Percentiles rank a stretch among this genome's conserved stretches.
Conservation (phyloP, 2,329 filamentous ascomycete species). For the Xylaria sp. region DNA sequence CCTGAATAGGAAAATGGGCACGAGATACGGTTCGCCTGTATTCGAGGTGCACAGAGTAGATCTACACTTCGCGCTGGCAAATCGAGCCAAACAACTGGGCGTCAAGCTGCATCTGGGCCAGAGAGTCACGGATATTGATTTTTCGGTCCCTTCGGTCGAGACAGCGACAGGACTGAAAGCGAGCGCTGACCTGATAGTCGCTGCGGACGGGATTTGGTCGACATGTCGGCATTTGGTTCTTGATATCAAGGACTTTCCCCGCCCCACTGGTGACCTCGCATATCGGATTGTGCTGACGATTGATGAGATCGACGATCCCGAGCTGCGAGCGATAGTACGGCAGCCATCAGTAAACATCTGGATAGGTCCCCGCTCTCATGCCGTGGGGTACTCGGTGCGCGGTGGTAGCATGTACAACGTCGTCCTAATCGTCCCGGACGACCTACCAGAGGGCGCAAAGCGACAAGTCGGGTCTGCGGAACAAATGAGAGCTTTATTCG, state of each 20-base stretch:
- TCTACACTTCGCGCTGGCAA: conserved; percentile 49
- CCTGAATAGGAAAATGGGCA: conserved; percentile 49
- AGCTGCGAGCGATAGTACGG: conserved; percentile 48
- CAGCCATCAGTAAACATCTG: conserved; percentile 54
- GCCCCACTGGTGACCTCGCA: conserved; percentile 59
- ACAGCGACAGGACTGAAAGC: conserved; percentile 36
- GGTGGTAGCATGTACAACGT: conserved; percentile 58
- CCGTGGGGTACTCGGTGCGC: conserved; percentile 57
- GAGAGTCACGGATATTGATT: conserved; percentile 43
- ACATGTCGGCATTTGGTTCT: conserved; percentile 47
- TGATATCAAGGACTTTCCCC: conserved; percentile 41
- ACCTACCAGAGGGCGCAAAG: conserved; percentile 49
- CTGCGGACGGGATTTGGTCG: conserved; percentile 61
- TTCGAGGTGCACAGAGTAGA: conserved; percentile 58
- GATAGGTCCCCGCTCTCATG: conserved; percentile 58
- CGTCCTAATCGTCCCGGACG: conserved; percentile 60
- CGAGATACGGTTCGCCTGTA: conserved; percentile 53
- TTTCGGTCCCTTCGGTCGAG: conserved; percentile 39
- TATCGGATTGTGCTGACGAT: conserved; percentile 55
- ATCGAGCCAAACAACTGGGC: conserved; percentile 48
- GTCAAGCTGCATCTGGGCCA: conserved; percentile 46
- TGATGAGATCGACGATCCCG: conserved; percentile 46
- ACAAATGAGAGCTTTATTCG: conserved; percentile 57
- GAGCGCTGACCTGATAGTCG: conserved; percentile 53
- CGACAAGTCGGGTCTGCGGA: conserved; percentile 49